phyloP scores from a whole-genome alignment of 2,329 filamentous ascomycete genomes.

The Cercospora sp. region DNA sequence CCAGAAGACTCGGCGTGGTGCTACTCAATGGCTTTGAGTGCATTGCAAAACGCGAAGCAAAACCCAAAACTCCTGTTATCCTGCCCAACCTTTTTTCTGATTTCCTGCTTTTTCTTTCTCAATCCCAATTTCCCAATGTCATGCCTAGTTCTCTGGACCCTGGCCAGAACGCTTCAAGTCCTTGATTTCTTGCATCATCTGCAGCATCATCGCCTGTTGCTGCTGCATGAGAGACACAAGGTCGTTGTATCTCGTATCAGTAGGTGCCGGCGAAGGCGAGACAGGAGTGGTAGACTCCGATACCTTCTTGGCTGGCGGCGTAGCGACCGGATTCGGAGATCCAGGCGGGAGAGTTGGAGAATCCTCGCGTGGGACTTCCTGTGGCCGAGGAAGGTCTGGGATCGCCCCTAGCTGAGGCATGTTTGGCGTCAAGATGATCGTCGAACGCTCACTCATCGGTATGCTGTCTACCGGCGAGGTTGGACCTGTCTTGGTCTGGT shows the following conservation, averaged over 20 bases:
- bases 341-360: slow-evolving; percentile 6
- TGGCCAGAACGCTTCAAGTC: slow-evolving; percentile 14
- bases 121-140: background rate
- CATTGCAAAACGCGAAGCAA: background rate
- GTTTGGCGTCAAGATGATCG: slow-evolving; percentile 20
- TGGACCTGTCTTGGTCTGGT: background rate
- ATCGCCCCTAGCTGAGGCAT: background rate
- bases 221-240: slow-evolving; percentile 18
- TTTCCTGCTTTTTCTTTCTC: background rate
- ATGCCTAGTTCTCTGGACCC: background rate
- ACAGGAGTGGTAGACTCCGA: background rate
- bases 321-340: background rate
- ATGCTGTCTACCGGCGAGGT: slow-evolving; percentile 12
- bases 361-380: background rate
- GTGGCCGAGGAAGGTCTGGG: background rate
- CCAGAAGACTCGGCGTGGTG: background rate
- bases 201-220: slow-evolving; percentile 20
- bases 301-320: background rate
- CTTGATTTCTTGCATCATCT: slow-evolving; percentile 25
- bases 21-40: background rate
- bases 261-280: background rate
- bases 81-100: background rate
- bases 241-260: slow-evolving; percentile 2
- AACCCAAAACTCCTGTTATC: background rate
- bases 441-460: slow-evolving; percentile 18